Conservation (phyloP, 2,329 filamentous ascomycete genomes). For the Ophiostoma sp. region DNA sequence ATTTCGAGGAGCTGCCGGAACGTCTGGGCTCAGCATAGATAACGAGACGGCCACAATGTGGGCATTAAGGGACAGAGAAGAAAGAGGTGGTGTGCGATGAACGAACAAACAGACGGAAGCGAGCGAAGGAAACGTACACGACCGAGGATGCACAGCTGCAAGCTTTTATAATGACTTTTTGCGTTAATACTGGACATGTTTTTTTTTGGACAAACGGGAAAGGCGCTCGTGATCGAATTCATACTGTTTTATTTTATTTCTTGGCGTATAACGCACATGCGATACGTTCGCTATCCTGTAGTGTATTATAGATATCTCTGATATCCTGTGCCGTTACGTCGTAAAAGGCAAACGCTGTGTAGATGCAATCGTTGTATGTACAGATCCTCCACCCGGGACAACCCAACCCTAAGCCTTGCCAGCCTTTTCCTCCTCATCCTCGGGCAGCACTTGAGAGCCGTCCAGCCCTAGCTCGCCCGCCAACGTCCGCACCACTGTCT, state of each 20-base stretch:
- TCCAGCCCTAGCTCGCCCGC: slow-evolving; percentile 65
- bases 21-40: slow-evolving; percentile 49
- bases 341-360: slow-evolving; percentile 10
- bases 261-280: neutral
- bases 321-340: neutral
- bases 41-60: neutral
- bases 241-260: neutral
- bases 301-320: neutral
- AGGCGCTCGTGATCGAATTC: slow-evolving; percentile 2
- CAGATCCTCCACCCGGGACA: neutral
- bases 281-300: neutral
- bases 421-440: slow-evolving; percentile 28
- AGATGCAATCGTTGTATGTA: slow-evolving; percentile 7
- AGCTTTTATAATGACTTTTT: neutral
- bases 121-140: neutral
- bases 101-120: neutral
- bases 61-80: neutral
- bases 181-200: neutral
- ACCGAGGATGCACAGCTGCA: neutral
- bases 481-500: slow-evolving; percentile 74
- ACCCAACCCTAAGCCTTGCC: neutral
- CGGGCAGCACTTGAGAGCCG: slow-evolving; percentile 53
- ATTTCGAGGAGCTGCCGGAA: slow-evolving; percentile 76
- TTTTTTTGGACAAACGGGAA: slow-evolving; percentile 10
- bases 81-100: too few relatives aligned